phyloP scores from a whole-genome alignment of 2,329 filamentous ascomycete species.

The Botrytis porri region DNA sequence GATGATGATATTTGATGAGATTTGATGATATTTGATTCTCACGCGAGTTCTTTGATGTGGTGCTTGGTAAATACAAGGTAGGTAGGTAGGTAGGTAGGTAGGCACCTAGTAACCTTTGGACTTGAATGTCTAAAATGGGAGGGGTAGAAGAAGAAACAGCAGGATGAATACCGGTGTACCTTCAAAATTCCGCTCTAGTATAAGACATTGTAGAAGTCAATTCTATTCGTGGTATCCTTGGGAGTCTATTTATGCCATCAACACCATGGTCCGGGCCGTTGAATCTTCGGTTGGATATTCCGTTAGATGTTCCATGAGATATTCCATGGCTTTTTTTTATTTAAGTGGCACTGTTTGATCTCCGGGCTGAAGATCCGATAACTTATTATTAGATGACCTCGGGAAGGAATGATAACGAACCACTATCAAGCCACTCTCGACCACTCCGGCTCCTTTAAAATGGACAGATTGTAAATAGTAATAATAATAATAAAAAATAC shows the following conservation, averaged over 20 bases:
- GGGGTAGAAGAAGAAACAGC: not conserved
- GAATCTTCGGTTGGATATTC: not conserved
- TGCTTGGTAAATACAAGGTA: not conserved
- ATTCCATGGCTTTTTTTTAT: not conserved
- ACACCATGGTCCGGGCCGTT: not conserved
- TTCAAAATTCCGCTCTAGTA: not conserved
- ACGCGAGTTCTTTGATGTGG: not conserved
- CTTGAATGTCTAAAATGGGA: not conserved
- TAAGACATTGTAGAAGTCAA: not conserved
- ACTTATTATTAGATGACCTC: too few relatives aligned
- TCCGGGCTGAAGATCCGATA: not conserved
- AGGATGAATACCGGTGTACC: not conserved
- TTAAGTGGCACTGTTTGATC: not conserved
- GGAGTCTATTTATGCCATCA: not conserved
- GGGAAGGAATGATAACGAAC: not conserved
- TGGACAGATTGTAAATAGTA: not conserved
- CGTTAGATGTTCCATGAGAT: not conserved
- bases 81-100: not conserved
- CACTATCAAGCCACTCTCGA: slow-evolving; percentile 7
- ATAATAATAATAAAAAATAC: too few relatives aligned
- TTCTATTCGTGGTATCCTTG: not conserved
- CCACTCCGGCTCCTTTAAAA: not conserved
- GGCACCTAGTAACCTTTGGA: not conserved
- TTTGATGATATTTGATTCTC: not conserved
- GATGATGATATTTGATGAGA: not conserved